Percentiles rank a stretch among this genome's conserved stretches.
Conservation (phyloP, 208 protist species). For the Leishmania amazonensis region DNA sequence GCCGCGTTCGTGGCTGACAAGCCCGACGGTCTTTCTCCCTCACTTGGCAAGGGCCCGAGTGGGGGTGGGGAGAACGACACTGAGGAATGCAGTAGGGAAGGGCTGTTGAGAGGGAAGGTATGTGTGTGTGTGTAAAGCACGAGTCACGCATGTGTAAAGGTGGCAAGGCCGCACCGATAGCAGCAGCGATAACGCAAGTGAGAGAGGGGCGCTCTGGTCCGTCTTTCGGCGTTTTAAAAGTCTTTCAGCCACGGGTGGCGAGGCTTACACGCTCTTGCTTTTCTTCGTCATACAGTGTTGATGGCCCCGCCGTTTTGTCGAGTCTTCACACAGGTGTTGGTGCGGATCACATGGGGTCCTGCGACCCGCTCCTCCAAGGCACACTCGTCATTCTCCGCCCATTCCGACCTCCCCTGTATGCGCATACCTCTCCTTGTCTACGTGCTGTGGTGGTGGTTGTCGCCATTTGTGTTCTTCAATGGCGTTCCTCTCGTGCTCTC, state of each 20-base stretch:
- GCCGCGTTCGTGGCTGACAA: neutral
- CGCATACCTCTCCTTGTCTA: neutral
- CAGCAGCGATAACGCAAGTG: neutral
- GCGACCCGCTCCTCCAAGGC: neutral
- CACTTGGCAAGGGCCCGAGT: neutral
- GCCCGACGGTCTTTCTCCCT: neutral
- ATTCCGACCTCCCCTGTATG: neutral
- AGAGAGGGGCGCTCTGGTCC: neutral
- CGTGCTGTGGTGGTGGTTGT: too few relatives aligned
- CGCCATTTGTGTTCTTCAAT: too few relatives aligned
- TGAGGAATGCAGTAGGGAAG: neutral
- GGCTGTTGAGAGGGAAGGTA: neutral
- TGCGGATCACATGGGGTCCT: neutral
- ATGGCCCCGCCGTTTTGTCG: neutral
- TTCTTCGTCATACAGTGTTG: neutral
- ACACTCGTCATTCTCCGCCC: neutral
- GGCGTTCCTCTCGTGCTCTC: too few relatives aligned
- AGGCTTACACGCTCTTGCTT: neutral
- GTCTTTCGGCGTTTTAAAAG: neutral
- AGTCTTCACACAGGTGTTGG: neutral
- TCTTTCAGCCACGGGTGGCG: neutral
- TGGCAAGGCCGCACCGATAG: neutral
- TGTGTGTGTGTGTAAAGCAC: neutral
- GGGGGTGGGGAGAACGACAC: neutral
- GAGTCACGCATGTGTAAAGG: neutral